Conservation (phyloP, 305 asterid genomes). For the Fraxinus albicans region DNA sequence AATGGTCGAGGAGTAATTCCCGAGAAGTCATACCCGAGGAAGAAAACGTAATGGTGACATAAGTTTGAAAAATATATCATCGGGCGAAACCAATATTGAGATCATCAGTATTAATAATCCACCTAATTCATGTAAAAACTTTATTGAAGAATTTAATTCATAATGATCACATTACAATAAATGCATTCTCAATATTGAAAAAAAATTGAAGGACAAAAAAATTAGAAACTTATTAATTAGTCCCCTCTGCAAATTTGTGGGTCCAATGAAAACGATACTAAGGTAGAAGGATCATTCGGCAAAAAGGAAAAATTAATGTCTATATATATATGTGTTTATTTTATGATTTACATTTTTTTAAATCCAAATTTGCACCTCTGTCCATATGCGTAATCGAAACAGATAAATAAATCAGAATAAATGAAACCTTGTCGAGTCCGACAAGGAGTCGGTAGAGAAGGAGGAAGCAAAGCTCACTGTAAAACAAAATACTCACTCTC, state of each 20-base stretch:
- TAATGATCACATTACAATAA: background rate
- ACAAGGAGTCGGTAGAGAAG: constrained; percentile 31
- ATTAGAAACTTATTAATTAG: too few relatives aligned
- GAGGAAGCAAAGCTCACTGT: background rate
- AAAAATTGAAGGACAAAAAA: background rate
- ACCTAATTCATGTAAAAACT: background rate
- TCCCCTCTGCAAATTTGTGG: background rate
- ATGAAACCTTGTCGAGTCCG: constrained; percentile 50
- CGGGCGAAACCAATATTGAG: too few relatives aligned
- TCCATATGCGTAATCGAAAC: constrained; percentile 45
- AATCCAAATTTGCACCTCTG: background rate
- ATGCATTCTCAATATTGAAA: background rate
- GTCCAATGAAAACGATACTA: background rate
- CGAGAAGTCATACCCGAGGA: too few relatives aligned
- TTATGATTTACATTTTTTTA: background rate
- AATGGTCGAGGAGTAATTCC: too few relatives aligned
- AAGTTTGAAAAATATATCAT: too few relatives aligned
- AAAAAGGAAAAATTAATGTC: constrained; percentile 4
- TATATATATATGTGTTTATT: constrained; percentile 8
- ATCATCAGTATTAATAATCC: background rate
- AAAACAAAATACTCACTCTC: background rate
- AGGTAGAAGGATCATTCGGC: constrained; percentile 8
- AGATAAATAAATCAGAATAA: constrained; percentile 47
- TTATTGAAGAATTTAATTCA: background rate
- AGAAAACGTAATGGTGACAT: too few relatives aligned